Evolutionary conservation across 2,329 filamentous ascomycete genomes (phyloP), one percentile per base, ranked within the genome.

Genomic region (Aspergillus calidoustus): DNA sequence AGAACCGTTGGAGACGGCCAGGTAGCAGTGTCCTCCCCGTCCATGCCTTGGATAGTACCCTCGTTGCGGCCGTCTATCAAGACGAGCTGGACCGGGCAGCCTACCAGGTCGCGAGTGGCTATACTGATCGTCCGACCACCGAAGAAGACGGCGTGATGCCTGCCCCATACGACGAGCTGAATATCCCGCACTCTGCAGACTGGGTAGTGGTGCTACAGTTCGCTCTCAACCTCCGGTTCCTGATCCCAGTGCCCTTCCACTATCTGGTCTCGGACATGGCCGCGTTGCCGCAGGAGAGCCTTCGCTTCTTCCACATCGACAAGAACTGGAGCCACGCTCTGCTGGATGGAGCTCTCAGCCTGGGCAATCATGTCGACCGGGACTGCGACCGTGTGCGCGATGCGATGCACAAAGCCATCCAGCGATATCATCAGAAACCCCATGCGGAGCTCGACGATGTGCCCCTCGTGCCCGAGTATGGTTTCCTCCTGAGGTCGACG

Each of bases 261-360:
- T 81, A 75, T 58, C 68, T 82, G 2, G 64, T 83, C 4, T 52
- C 73, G 0, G 81, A 83, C 25, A 74, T 78, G 0, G 67, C 61
- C 0, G 64, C 75, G 41, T 66, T 83, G 0, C 74, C 68, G 0
- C 48, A 41, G 4, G 82, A 84, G 62, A 73, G 59, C 9, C 54
- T 84, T 0, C 73, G 79, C 0, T 81, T 82, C 70, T 84, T 84
- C 69, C 60, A 72, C 41, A 79, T 84, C 11, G 82, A 84, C 56
- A 25, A 59, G 1, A 74, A 74, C 55, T 84, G 81, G 82, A 63
- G 78, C 0, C 77, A 81, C 49, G 74, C 73, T 7, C 54, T 83
- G 4, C 60, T 83, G 1, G 81, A 83, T 59, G 81, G 81, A 0
- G 81, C 76, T 0, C 68, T 83, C 0, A 76, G 70, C 11, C 56